phyloP scores from a whole-genome alignment of 129 eudicot species.

The Saposhnikovia divaricata region DNA sequence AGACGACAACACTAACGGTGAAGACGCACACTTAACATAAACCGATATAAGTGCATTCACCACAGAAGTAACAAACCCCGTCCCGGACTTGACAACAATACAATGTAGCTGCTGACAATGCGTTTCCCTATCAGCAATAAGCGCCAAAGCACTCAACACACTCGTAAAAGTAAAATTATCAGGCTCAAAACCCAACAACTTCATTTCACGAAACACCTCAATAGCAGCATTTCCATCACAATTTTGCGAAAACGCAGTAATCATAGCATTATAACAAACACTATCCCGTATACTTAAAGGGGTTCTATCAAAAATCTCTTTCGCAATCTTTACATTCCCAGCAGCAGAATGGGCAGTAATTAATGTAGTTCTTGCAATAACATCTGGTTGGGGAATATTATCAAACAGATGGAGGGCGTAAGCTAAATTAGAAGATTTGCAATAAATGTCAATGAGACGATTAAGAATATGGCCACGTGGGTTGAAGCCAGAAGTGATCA shows the following conservation, averaged over 20 bases:
- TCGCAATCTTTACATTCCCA: slow-evolving; percentile 39
- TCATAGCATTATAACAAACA: slow-evolving; percentile 67
- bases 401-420: slow-evolving; percentile 65
- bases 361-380: slow-evolving; percentile 65
- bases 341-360: slow-evolving; percentile 49
- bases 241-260: slow-evolving; percentile 49
- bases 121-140: slow-evolving; percentile 46
- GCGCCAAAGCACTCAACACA: slow-evolving; percentile 42
- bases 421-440: slow-evolving; percentile 36
- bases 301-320: slow-evolving; percentile 37
- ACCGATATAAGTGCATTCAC: slow-evolving; percentile 59
- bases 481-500: slow-evolving; percentile 57
- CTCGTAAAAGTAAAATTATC: slow-evolving; percentile 57
- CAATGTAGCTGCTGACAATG: slow-evolving; percentile 71
- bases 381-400: slow-evolving; percentile 56
- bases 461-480: slow-evolving; percentile 56
- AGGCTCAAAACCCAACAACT: slow-evolving; percentile 32
- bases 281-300: slow-evolving; percentile 46
- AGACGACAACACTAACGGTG: slow-evolving; percentile 32
- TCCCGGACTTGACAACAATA: slow-evolving; percentile 60
- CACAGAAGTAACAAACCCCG: slow-evolving; percentile 48
- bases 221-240: slow-evolving; percentile 54
- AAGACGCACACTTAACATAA: slow-evolving; percentile 67
- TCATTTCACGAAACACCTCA: slow-evolving; percentile 48
- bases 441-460: slow-evolving; percentile 51